These are phyloP conservation scores for Xylaria cubensis DNA, from an alignment of 495 filamentous ascomycete genomes.

Conservation along the genomic window DNA sequence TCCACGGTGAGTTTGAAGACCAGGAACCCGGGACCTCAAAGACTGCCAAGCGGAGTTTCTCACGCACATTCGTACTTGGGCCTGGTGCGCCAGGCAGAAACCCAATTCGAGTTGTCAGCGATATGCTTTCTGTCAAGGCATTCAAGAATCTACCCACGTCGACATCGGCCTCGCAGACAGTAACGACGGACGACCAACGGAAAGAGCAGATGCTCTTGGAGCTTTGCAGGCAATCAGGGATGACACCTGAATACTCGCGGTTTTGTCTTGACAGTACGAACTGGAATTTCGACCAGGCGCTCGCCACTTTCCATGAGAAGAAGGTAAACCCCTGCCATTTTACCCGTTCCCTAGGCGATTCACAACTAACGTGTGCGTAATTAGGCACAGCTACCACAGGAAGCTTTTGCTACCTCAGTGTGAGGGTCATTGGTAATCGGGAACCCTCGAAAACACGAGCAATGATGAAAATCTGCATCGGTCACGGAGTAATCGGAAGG, in stretches of 20 bases:
- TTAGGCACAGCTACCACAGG: slow-evolving; percentile 46
- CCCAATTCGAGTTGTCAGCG: slow-evolving; percentile 78
- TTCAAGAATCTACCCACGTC: slow-evolving; percentile 53
- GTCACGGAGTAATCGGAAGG: slow-evolving; percentile 24
- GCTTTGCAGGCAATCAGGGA: slow-evolving; percentile 69
- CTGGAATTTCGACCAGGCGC: slow-evolving; percentile 76
- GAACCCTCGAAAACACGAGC: not conserved
- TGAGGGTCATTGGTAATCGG: not conserved
- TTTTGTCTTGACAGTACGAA: slow-evolving; percentile 72
- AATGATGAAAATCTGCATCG: slow-evolving; percentile 26
- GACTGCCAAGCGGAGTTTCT: slow-evolving; percentile 73
- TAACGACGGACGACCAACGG: slow-evolving; percentile 31
- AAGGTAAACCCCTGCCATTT: slow-evolving; percentile 40
- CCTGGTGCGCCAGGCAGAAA: slow-evolving; percentile 67
- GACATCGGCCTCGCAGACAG: slow-evolving; percentile 26
- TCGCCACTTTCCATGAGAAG: slow-evolving; percentile 68
- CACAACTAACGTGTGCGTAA: slow-evolving; percentile 17
- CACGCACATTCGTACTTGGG: slow-evolving; percentile 82
- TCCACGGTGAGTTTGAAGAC: slow-evolving; percentile 87
- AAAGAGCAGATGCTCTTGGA: slow-evolving; percentile 69
- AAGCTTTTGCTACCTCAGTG: slow-evolving; percentile 42
- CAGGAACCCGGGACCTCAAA: slow-evolving; percentile 59
- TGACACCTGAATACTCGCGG: slow-evolving; percentile 75
- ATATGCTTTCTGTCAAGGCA: slow-evolving; percentile 74
- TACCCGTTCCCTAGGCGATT: not conserved